Conservation (phyloP, 1,284 basidiomycete species). For the Mycosarcoma mackinlayi region DNA sequence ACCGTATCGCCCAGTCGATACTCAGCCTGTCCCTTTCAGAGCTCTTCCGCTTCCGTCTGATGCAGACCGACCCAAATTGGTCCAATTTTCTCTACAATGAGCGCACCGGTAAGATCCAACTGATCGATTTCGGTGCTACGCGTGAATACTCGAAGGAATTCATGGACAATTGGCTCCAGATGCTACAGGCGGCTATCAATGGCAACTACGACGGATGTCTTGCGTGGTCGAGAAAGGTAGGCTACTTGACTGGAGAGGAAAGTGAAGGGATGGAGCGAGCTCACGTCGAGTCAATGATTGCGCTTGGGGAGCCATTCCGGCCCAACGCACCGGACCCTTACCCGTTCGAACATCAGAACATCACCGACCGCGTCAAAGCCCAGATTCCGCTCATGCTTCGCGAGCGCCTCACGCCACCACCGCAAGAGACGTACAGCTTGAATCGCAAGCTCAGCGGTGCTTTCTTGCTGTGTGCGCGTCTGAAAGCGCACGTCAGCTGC, state of each 20-base stretch:
- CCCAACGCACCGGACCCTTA: slow-evolving; percentile 74
- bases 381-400: slow-evolving; percentile 91
- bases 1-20: slow-evolving; percentile 86
- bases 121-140: slow-evolving; percentile 97
- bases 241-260: slow-evolving; percentile 91
- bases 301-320: slow-evolving; percentile 82
- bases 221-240: slow-evolving; percentile 80
- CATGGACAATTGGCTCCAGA: slow-evolving; percentile 85
- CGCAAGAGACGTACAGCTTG: slow-evolving; percentile 90
- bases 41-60: slow-evolving; percentile 87
- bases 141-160: slow-evolving; percentile 86
- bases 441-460: slow-evolving; percentile 95
- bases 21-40: slow-evolving; percentile 89
- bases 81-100: slow-evolving; percentile 93
- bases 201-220: slow-evolving; percentile 79
- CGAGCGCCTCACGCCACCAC: slow-evolving; percentile 89
- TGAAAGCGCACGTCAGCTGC: slow-evolving; percentile 82
- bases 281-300: slow-evolving; percentile 83
- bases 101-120: slow-evolving; percentile 73
- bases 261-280: slow-evolving; percentile 89
- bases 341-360: slow-evolving; percentile 76
- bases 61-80: slow-evolving; percentile 99
- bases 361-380: slow-evolving; percentile 79
- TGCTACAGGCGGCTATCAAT: slow-evolving; percentile 81
- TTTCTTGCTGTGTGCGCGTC: slow-evolving; percentile 86